phyloP scores from a whole-genome alignment of 345 rosid species.

The Hibiscus trionum region DNA sequence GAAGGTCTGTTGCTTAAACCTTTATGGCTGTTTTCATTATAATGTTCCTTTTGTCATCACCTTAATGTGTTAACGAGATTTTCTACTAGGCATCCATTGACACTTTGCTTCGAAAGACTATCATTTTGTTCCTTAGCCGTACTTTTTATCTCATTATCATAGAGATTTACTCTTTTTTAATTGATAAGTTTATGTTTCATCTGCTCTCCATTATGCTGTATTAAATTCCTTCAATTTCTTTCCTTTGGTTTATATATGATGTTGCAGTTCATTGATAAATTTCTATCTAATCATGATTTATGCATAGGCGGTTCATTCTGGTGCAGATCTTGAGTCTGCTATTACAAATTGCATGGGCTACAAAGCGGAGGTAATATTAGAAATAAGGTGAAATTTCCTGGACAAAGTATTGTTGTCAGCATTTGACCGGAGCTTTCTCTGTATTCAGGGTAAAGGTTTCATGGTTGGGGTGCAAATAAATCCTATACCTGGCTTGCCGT shows the following conservation, averaged over 20 bases:
- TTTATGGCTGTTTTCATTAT: not conserved
- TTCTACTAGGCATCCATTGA: slow-evolving; percentile 1
- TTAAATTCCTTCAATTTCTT: not conserved
- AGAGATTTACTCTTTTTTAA: not conserved
- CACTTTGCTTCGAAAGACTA: slow-evolving; percentile 10
- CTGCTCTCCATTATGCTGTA: not conserved
- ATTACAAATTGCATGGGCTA: slow-evolving; percentile 94
- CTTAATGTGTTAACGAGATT: not conserved
- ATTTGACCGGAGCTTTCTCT: slow-evolving; percentile 19
- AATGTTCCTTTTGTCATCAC: not conserved
- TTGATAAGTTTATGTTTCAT: not conserved
- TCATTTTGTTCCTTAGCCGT: slow-evolving; percentile 6
- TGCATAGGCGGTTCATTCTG: slow-evolving; percentile 95
- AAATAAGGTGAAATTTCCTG: slow-evolving; percentile 18
- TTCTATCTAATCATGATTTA: slow-evolving; percentile 18
- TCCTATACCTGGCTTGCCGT: slow-evolving; percentile 81
- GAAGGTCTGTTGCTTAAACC: slow-evolving; percentile 50
- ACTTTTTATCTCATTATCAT: slow-evolving; percentile 3
- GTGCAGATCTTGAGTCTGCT: slow-evolving; percentile 98
- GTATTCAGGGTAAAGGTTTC: slow-evolving; percentile 87
- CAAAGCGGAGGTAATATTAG: slow-evolving; percentile 52
- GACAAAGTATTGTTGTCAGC: slow-evolving; percentile 8
- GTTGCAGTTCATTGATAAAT: not conserved
- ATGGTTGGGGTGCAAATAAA: slow-evolving; percentile 98
- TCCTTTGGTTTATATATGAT: not conserved